Percentiles rank a stretch among this genome's conserved stretches.
Conservation (phyloP, 148 eudicot species). For the Chenopodium suecicum region DNA sequence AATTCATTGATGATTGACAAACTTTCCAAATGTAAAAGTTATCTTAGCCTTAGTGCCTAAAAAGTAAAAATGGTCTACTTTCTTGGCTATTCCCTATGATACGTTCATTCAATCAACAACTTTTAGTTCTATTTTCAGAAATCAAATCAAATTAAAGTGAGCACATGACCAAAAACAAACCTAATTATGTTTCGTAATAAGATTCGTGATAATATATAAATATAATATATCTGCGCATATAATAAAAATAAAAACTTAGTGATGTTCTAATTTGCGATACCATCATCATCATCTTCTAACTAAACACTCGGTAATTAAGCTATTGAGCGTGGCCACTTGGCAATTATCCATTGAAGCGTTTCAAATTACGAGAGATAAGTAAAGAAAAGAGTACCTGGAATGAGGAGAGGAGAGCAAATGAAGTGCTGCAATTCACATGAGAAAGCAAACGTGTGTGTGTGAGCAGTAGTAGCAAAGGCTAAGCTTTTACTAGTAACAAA, state of each 20-base stretch:
- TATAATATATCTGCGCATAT: too few relatives aligned
- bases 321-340: neutral
- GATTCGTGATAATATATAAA: too few relatives aligned
- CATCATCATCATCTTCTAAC: too few relatives aligned
- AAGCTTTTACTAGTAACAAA: neutral
- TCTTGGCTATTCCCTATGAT: neutral
- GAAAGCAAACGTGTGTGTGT: neutral
- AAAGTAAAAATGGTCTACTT: neutral
- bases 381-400: neutral
- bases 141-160: neutral
- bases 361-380: neutral
- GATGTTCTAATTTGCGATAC: too few relatives aligned
- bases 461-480: neutral
- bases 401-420: neutral
- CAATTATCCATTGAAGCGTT: constrained; percentile 13
- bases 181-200: too few relatives aligned
- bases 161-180: constrained; percentile 22
- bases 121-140: neutral
- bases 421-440: neutral
- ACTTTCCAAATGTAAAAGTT: neutral
- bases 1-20: neutral
- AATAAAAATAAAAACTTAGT: too few relatives aligned
- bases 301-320: too few relatives aligned
- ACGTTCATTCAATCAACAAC: neutral
- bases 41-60: constrained; percentile 1